Conservation (phyloP, 345 rosid genomes). For the Eucalyptus cladocalyx region DNA sequence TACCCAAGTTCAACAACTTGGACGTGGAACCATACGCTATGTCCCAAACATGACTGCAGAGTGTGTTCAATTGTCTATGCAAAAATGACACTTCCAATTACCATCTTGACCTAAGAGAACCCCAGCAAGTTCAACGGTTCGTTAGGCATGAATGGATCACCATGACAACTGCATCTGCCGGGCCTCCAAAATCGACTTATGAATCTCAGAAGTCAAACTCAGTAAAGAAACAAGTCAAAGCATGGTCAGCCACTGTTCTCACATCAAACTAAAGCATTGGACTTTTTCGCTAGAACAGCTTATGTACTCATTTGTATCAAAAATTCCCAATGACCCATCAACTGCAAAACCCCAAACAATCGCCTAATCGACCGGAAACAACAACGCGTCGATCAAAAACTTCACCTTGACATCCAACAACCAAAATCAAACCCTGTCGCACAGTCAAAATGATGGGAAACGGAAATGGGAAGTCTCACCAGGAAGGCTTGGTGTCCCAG, state of each 20-base stretch:
- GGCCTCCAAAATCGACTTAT: not conserved
- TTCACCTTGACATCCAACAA: not conserved
- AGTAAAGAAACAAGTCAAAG: not conserved
- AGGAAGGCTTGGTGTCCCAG: constrained; percentile 97
- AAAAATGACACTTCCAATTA: not conserved
- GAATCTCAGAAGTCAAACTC: not conserved
- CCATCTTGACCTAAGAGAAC: not conserved
- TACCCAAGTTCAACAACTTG: not conserved
- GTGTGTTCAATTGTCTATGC: not conserved
- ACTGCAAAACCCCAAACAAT: not conserved
- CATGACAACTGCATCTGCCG: not conserved
- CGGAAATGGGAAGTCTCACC: constrained; percentile 17
- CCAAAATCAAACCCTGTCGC: not conserved
- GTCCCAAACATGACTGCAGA: not conserved
- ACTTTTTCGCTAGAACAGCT: not conserved
- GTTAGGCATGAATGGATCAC: not conserved
- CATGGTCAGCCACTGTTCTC: not conserved
- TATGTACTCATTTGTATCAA: not conserved
- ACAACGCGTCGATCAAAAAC: not conserved
- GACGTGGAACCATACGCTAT: not conserved
- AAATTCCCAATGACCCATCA: not conserved
- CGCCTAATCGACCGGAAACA: not conserved
- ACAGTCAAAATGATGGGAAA: not conserved
- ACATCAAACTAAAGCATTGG: not conserved
- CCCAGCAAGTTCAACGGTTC: not conserved